Evolutionary conservation across 257 asterid genomes (phyloP), one percentile per base, ranked within the genome.

Genomic region (Ophiorrhiza pumila): DNA sequence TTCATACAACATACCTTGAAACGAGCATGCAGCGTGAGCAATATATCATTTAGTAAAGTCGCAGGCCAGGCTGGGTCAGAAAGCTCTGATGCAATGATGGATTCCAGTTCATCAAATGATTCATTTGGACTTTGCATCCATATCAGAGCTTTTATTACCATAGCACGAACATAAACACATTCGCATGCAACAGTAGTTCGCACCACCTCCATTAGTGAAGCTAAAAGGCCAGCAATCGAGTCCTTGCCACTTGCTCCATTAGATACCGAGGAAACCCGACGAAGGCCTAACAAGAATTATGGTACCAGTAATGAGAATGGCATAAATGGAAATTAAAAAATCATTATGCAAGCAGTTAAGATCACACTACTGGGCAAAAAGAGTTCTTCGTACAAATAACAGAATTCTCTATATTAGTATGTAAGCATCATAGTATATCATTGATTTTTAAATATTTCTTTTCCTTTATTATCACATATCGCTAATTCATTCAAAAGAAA

Each of bases 81-180:
- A 37, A 95, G 96, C 84, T 95, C 99, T 58, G 99, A 90, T 66
- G 95, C 99, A 72, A 95, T 95, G 71, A 95, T 95, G 74, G 97
- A 87, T 87, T 86, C 92, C 74, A 95, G 85, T 84, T 95, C 99
- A 82, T 90, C 99, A 80, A 95, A 95, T 66, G 96, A 87, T 72
- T 95, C 99, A 59, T 89, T 82, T 41, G 99, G 98, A 83, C 98
- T 95, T 90, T 95, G 99, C 97, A 95, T 95, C 99, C 99, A 95
- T 87, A 95, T 90, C 78, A 95, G 84, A 4, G 99, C 96, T 85
- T 95, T 95, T 71, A 95, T 95, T 81, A 95, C 96, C 96, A 90
- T 90, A 42, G 98, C 96, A 77, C 99, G 98, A 83, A 92, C 97
- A 86, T 92, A 95, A 71, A 90, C 99, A 76, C 99, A 95, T 87